Conservation (phyloP, 345 rosid genomes). For the Melaleuca quinquenervia region DNA sequence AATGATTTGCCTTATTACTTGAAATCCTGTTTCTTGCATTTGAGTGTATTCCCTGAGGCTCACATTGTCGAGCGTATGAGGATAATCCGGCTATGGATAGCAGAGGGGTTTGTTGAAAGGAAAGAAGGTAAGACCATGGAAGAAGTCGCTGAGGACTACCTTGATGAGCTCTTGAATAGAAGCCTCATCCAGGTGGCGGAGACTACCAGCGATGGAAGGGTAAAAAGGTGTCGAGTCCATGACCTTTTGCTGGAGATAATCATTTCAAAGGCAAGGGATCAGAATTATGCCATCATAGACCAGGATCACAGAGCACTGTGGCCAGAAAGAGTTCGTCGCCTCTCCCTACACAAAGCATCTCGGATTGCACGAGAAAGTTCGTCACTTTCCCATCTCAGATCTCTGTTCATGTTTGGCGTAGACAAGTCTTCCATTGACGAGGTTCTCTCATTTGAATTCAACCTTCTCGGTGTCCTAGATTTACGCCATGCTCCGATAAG, state of each 20-base stretch:
- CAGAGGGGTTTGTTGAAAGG: constrained; percentile 29
- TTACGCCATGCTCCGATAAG: constrained; percentile 14
- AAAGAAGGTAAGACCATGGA: constrained; percentile 28
- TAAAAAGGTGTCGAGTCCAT: constrained; percentile 26
- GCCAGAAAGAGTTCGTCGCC: constrained; percentile 32
- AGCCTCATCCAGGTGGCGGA: constrained; percentile 24
- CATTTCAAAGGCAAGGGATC: constrained; percentile 22
- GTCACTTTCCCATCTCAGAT: constrained; percentile 17
- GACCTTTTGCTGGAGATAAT: constrained; percentile 24
- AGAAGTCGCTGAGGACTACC: constrained; percentile 35
- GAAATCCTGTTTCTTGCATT: constrained; percentile 29
- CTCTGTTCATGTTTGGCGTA: constrained; percentile 19
- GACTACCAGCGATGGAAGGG: constrained; percentile 15
- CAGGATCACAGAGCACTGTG: constrained; percentile 1
- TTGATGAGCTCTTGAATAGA: constrained; percentile 25
- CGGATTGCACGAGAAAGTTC: constrained; percentile 2
- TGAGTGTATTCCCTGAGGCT: constrained; percentile 30
- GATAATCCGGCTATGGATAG: constrained; percentile 31
- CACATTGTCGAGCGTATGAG: constrained; percentile 6
- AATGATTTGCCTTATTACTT: constrained; percentile 32
- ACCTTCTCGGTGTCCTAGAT: constrained; percentile 25
- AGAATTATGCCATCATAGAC: constrained; percentile 17
- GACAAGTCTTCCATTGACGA: not conserved
- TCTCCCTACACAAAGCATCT: constrained; percentile 15
- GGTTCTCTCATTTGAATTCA: not conserved